Conservation (phyloP, 148 eudicot species). For the Silene uniflora region DNA sequence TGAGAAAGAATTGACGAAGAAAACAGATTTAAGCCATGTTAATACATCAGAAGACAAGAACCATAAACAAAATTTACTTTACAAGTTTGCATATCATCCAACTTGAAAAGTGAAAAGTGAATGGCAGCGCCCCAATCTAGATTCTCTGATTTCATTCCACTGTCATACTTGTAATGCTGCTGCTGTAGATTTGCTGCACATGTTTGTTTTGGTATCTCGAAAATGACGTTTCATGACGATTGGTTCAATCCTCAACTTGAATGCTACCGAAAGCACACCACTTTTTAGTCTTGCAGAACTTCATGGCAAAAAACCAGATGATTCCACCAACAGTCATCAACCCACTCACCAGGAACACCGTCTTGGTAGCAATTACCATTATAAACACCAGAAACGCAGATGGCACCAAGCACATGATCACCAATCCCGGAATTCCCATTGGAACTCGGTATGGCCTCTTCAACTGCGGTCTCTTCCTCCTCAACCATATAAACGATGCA, state of each 20-base stretch:
- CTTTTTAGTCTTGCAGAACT: slow-evolving; percentile 34
- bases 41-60: neutral
- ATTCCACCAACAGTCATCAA: slow-evolving; percentile 49
- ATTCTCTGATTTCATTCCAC: neutral
- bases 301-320: slow-evolving; percentile 44
- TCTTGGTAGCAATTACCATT: slow-evolving; percentile 50
- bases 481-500: slow-evolving; percentile 48
- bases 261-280: slow-evolving; percentile 37
- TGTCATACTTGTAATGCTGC: neutral
- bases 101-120: neutral
- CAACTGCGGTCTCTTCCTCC: slow-evolving; percentile 38
- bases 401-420: slow-evolving; percentile 52
- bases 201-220: neutral
- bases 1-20: neutral
- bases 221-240: neutral
- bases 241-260: slow-evolving; percentile 21
- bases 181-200: neutral
- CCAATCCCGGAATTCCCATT: slow-evolving; percentile 30
- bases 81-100: neutral
- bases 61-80: neutral
- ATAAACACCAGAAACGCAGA: slow-evolving; percentile 50
- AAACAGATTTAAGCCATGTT: neutral
- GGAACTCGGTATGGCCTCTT: slow-evolving; percentile 51
- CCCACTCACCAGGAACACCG: slow-evolving; percentile 50
- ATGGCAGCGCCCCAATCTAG: neutral